Conservation (phyloP, 345 rosid genomes). For the Corchorus capsularis region DNA sequence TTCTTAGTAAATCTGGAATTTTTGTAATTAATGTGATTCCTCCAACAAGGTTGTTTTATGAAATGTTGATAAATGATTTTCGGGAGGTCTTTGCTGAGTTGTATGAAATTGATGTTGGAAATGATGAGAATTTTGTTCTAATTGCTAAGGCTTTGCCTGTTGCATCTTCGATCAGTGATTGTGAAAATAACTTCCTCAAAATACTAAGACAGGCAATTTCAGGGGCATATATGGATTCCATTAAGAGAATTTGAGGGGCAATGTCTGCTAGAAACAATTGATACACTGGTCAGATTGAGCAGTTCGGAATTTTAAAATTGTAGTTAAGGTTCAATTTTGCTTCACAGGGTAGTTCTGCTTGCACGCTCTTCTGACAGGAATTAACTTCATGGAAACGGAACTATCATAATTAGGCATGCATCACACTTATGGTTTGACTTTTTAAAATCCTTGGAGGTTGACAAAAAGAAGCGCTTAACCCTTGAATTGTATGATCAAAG, state of each 20-base stretch:
- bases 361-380: neutral
- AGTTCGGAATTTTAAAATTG: neutral
- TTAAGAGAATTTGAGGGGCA: conserved; percentile 44
- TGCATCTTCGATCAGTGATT: conserved; percentile 19
- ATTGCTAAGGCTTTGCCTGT: conserved; percentile 39
- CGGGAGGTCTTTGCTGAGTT: conserved; percentile 51
- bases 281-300: neutral
- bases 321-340: neutral
- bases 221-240: conserved; percentile 49
- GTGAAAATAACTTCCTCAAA: conserved; percentile 34
- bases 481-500: neutral
- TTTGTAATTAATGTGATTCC: conserved; percentile 70
- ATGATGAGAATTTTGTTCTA: conserved; percentile 69
- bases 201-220: conserved; percentile 35
- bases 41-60: conserved; percentile 43
- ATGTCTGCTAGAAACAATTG: neutral
- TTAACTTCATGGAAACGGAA: neutral
- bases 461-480: neutral
- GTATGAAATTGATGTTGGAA: conserved; percentile 76
- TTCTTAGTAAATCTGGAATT: conserved; percentile 59
- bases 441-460: neutral
- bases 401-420: neutral
- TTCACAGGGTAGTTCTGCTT: neutral
- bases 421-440: neutral
- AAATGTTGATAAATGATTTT: conserved; percentile 37